phyloP scores from a whole-genome alignment of 2,329 filamentous ascomycete species.

The Aspergillus uvarum region DNA sequence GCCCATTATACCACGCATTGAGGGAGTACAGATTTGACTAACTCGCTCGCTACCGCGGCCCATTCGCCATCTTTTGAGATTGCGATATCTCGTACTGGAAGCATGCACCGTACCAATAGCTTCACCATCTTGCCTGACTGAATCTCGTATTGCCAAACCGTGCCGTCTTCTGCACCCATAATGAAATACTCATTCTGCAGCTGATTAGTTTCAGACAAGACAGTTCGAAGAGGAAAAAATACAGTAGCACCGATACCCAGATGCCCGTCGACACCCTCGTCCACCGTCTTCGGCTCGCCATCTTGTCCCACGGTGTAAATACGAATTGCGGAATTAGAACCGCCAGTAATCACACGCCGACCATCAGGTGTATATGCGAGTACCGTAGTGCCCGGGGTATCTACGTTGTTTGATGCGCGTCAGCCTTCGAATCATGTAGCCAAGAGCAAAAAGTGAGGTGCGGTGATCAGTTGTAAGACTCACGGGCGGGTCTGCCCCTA shows the following conservation, averaged over 20 bases:
- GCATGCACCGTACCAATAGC: constrained; percentile 77
- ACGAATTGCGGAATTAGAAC: constrained; percentile 89
- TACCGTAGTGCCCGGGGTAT: constrained; percentile 83
- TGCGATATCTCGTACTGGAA: constrained; percentile 82
- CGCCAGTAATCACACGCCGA: constrained; percentile 81
- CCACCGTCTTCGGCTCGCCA: constrained; percentile 88
- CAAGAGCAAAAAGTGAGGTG: background rate
- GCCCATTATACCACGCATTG: background rate
- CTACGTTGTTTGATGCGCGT: constrained; percentile 35
- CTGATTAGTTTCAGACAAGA: background rate
- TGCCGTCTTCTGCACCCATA: constrained; percentile 88
- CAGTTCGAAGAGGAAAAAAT: constrained; percentile 21
- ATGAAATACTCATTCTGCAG: constrained; percentile 75
- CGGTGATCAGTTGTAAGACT: constrained; percentile 23
- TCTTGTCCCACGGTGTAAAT: constrained; percentile 89
- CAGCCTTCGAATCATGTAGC: background rate
- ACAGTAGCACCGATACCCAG: constrained; percentile 71
- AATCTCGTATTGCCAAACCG: constrained; percentile 90
- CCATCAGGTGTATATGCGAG: constrained; percentile 90
- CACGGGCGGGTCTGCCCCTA: constrained; percentile 50
- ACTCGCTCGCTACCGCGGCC: constrained; percentile 95
- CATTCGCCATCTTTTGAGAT: constrained; percentile 79
- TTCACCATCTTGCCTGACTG: constrained; percentile 68
- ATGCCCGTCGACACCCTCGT: constrained; percentile 87
- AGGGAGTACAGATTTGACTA: constrained; percentile 30